Evolutionary conservation across 139 green algal genomes (phyloP).

Genomic region (Dunaliella primolecta): DNA sequence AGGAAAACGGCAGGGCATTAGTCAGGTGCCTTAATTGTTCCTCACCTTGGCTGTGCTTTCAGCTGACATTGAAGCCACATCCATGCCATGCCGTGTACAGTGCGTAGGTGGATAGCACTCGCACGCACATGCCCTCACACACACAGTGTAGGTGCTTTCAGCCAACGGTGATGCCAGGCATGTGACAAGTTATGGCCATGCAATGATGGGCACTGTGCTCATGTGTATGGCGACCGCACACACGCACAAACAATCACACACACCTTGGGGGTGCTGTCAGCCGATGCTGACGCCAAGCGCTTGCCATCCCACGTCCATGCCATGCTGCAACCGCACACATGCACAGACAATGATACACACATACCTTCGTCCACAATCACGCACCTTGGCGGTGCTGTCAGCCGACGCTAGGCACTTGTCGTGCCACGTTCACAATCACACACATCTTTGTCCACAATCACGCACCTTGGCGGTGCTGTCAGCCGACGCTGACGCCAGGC

Average conservation of each 20-base stretch:
- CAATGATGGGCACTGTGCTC: too few species aligned
- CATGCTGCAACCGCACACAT: too few species aligned
- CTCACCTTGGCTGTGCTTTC: constrained; percentile 48
- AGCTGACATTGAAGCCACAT: constrained; percentile 38
- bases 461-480: constrained; percentile 46
- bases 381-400: constrained; percentile 45
- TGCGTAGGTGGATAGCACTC: too few species aligned
- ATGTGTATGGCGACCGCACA: too few species aligned
- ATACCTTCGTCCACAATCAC: too few species aligned
- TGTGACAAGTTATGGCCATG: constrained; percentile 35
- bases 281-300: constrained; percentile 37
- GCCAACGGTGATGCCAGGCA: constrained; percentile 40
- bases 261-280: constrained; percentile 46
- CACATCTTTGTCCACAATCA: too few species aligned
- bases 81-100: constrained; percentile 40
- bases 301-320: constrained; percentile 39
- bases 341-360: too few species aligned
- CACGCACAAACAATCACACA: too few species aligned
- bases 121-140: too few species aligned
- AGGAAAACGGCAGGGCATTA: too few species aligned
- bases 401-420: constrained; percentile 40
- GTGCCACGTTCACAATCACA: constrained; percentile 34
- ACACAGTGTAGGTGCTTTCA: constrained; percentile 44
- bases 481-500: constrained; percentile 37
- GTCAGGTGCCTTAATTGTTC: too few species aligned